Base-by-base conservation (phyloP, 345 rosid genomes). In the Heritiera littoralis region DNA sequence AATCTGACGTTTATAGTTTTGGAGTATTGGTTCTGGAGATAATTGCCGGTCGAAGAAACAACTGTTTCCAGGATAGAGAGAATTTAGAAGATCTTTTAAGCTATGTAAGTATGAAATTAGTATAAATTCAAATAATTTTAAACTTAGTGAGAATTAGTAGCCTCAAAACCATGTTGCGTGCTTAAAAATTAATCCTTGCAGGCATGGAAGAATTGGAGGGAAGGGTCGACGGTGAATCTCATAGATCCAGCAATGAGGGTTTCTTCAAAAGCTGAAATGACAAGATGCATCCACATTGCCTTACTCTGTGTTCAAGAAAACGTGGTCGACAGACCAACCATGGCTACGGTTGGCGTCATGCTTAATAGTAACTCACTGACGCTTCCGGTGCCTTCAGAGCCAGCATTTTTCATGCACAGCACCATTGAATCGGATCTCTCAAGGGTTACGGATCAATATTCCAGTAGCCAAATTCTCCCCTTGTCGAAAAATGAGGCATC, bases 261-360 rank as follows among this genome's bases (percentile, higher is more conserved):
- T 1, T 78, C 35, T 59, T 72, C 85, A 0, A n/a, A 6, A 5
- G 10, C 67, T 0, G 89, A 89, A 64, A 78, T 81, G 1, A 17
- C 38, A 38, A 85, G 90, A 83, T 89, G 93, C 78, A 80, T 92
- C 23, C 92, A 93, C 6, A 85, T 93, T 7, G 95, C 91, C 1
- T 87, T 94, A 7, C 79, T 92, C 71, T 92, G 92, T 74, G 93
- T 89, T 20, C 93, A 89, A 77, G 84, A 89, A 73, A 72, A 72
- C 0, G 70, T 78, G n/a, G 82, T 75, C 10, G 89, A 86, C 14
- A 85, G 97, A 75, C 94, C 98, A 41, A 83, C 86, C 7, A 90
- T 88, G 91, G 69, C 87, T 5, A 20, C 74, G 6, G 87, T 88
- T 23, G 76, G 88, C 13, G 69, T 83, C 13, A 88, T 94, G 94